Base-by-base conservation (phyloP, 257 asterid species). In the Nemophila menziesii region DNA sequence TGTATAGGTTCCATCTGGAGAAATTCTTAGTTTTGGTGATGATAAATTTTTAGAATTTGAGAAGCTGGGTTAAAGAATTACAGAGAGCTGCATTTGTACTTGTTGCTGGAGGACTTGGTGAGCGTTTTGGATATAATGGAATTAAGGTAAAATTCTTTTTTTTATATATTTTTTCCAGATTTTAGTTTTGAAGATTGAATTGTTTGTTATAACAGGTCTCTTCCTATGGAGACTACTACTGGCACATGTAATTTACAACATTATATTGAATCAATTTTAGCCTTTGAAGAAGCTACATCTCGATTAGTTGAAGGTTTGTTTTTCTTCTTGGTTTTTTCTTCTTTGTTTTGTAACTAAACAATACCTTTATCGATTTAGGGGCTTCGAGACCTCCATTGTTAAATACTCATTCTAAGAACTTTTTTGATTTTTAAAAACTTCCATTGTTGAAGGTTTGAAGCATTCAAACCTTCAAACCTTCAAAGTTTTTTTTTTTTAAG, bases 61-160 rank as follows among this genome's bases (percentile, higher is more conserved):
- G 75, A 79, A 78, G 16, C 84, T 71, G 98, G 45, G 74, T 90
- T 16, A 77, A 62, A 36, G 98, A 81, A 66, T 92, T 86, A 48
- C 67, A 64, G 66, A 90, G 74, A 63, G 94, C 93, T 52, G 98
- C 89, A 40, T 90, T 90, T 63, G 92, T 90, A 56, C 98, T 90
- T 46, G 98, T 90, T 66, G 98, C 96, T 43, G 98, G 98, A 37
- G 98, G 98, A 56, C 98, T 90, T 48, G 98, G 98, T 43, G 98
- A 90, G 68, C 96, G 98, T 55, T 93, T 90, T 55, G 98, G 98
- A 46, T 90, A 85, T 72, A 85, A 85, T 36, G 98, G 98, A 52
- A 81, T 90, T 39, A 90, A 90, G 92, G 98, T 90, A 63, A 51
- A 51, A 19, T 41, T 34, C 16, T 4, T 15, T 16, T n/a, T 11